phyloP scores from a whole-genome alignment of 805 yeast species.

The Barnettozyma californica region DNA sequence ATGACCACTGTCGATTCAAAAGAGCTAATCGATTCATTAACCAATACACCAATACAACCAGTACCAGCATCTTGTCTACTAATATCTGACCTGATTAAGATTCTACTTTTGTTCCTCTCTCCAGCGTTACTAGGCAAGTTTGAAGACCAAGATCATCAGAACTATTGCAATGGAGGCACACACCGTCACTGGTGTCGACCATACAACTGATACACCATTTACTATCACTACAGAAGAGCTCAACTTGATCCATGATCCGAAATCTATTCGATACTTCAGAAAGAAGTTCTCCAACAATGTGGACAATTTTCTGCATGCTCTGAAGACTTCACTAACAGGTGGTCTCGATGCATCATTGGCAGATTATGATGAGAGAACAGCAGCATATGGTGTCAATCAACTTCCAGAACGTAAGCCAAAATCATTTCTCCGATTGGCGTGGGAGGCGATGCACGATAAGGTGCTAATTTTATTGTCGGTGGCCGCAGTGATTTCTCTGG shows the following conservation, averaged over 20 bases:
- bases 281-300: constrained; percentile 13
- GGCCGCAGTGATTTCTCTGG: constrained; percentile 86
- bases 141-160: background rate
- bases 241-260: constrained; percentile 55
- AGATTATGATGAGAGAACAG: constrained; percentile 33
- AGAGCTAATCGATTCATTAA: background rate
- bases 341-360: constrained; percentile 39
- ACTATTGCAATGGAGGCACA: background rate
- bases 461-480: constrained; percentile 76
- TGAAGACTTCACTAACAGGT: constrained; percentile 31
- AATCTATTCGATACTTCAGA: constrained; percentile 36
- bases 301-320: constrained; percentile 24
- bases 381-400: constrained; percentile 61
- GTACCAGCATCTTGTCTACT: background rate
- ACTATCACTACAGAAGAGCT: constrained; percentile 30
- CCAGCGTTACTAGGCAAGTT: background rate
- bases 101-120: background rate
- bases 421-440: constrained; percentile 61
- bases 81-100: background rate
- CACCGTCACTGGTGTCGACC: background rate
- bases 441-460: constrained; percentile 86
- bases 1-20: background rate
- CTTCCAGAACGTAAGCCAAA: constrained; percentile 72
- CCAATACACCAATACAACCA: background rate
- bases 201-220: constrained; percentile 2